These are phyloP conservation scores for Leccinum fuscescens DNA, from an alignment of 1,284 basidiomycete species.

Conservation along the genomic window DNA sequence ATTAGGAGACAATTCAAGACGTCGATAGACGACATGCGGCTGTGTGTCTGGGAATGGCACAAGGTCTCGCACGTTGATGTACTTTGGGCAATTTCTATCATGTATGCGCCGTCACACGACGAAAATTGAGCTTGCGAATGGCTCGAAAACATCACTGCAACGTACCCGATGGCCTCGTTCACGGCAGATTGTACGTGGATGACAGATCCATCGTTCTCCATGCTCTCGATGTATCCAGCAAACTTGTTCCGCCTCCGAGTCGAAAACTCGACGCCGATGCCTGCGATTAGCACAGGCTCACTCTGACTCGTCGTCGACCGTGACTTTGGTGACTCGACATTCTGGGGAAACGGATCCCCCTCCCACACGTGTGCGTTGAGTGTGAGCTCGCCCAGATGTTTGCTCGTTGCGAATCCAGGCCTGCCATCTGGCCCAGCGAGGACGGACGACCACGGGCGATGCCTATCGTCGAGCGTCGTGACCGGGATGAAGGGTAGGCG, in stretches of 20 bases:
- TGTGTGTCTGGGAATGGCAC: constrained; percentile 38
- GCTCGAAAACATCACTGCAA: neutral
- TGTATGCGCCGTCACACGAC: neutral
- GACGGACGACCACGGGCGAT: constrained; percentile 42
- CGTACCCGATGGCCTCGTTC: constrained; percentile 57
- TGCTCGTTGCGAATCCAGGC: constrained; percentile 45
- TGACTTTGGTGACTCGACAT: constrained; percentile 21
- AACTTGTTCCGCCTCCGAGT: constrained; percentile 63
- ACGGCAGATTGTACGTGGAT: constrained; percentile 38
- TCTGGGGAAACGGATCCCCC: constrained; percentile 54
- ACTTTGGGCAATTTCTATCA: constrained; percentile 64
- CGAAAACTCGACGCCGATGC: constrained; percentile 59
- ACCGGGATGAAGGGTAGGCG: constrained; percentile 42
- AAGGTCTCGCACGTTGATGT: constrained; percentile 57
- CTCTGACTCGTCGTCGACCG: neutral
- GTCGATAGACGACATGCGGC: constrained; percentile 39
- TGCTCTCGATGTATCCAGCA: constrained; percentile 45
- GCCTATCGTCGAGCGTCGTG: constrained; percentile 35
- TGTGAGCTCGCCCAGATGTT: constrained; percentile 40
- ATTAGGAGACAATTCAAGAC: constrained; percentile 32
- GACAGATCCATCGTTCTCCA: constrained; percentile 23
- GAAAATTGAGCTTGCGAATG: neutral
- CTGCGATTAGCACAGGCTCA: constrained; percentile 44
- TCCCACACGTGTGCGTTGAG: constrained; percentile 48
- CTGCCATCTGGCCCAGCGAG: constrained; percentile 33